phyloP scores from a whole-genome alignment of 2,329 filamentous ascomycete species.

The Scytalidium sp. region DNA sequence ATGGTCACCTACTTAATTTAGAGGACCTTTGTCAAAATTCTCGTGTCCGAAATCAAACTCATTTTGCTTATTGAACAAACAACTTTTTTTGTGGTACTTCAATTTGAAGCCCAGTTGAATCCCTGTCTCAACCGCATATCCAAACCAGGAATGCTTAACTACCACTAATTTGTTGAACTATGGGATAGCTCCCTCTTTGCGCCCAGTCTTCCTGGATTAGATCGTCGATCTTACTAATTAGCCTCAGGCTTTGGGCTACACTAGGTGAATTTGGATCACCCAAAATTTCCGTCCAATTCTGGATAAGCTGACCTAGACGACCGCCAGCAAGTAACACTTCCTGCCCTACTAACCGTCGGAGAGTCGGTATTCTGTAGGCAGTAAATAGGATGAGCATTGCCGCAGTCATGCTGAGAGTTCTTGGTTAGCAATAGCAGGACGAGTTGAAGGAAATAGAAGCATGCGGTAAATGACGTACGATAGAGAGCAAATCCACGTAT shows the following conservation, averaged over 20 bases:
- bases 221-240: conserved; percentile 41
- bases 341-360: conserved; percentile 35
- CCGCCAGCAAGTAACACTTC: conserved; percentile 37
- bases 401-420: conserved; percentile 38
- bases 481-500: conserved; percentile 53
- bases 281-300: conserved; percentile 37
- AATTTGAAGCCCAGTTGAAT: too few species aligned
- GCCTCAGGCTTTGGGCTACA: conserved; percentile 42
- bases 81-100: too few species aligned
- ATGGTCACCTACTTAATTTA: too few species aligned
- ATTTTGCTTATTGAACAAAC: too few species aligned
- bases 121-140: too few species aligned
- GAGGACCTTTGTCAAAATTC: too few species aligned
- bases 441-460: not conserved
- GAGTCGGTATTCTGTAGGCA: conserved; percentile 35
- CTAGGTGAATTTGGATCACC: conserved; percentile 41
- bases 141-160: too few species aligned
- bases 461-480: conserved; percentile 36
- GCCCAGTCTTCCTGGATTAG: conserved; percentile 41
- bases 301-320: conserved; percentile 38
- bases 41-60: too few species aligned
- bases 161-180: too few species aligned
- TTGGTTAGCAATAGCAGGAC: not conserved
- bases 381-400: conserved; percentile 48
- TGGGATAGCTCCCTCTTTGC: too few species aligned